Conservation (phyloP, 2,329 filamentous ascomycete species). For the Pseudogymnoascus sp. region DNA sequence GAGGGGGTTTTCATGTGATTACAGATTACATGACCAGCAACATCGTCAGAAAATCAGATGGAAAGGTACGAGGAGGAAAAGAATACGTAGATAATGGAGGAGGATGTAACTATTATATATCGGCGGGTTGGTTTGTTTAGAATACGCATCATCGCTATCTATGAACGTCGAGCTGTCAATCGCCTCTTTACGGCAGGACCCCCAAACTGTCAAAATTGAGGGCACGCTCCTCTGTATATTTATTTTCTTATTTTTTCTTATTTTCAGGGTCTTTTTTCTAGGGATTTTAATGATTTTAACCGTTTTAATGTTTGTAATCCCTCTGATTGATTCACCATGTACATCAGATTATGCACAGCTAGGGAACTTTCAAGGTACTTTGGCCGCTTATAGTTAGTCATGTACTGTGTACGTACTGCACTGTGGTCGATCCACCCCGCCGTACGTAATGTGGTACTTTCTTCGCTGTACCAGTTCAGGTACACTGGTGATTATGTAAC, state of each 20-base stretch:
- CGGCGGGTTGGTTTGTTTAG: background rate
- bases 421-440: slow-evolving; percentile 1
- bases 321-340: background rate
- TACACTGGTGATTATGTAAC: background rate
- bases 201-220: background rate
- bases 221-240: background rate
- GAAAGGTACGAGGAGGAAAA: background rate
- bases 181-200: background rate
- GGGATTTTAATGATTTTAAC: background rate
- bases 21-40: background rate
- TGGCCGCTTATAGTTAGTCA: background rate
- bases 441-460: background rate
- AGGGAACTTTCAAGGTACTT: background rate
- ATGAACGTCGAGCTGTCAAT: too few species aligned
- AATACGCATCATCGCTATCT: background rate
- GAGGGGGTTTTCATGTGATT: background rate
- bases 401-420: background rate
- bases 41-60: background rate
- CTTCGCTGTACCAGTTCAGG: background rate
- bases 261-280: background rate
- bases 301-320: background rate
- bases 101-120: background rate
- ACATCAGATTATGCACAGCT: slow-evolving; percentile 3
- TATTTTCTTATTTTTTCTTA: background rate
- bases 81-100: background rate